These are phyloP conservation scores for Rhododendron vialii DNA, from an alignment of 148 eudicot species.

Conservation along the genomic window DNA sequence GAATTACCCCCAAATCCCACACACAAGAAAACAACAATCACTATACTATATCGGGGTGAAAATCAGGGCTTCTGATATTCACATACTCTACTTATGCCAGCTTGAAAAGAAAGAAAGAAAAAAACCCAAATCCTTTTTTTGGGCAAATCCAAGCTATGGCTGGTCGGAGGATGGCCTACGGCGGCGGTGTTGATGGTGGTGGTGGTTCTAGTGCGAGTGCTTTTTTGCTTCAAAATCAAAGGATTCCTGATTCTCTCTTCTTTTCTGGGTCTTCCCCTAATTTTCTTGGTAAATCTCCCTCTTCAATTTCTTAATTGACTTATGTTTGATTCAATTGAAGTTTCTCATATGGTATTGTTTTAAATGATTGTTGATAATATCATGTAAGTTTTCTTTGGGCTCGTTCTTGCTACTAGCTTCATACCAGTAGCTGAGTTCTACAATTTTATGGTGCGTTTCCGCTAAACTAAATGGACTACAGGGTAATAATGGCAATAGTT, in stretches of 20 bases:
- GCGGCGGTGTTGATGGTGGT: constrained; percentile 19
- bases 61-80: constrained; percentile 5
- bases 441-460: too few species aligned
- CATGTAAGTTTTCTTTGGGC: neutral
- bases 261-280: constrained; percentile 47
- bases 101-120: constrained; percentile 2
- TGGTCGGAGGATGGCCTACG: constrained; percentile 26
- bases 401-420: neutral
- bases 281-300: constrained; percentile 37
- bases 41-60: neutral
- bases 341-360: neutral
- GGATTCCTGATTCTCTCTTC: constrained; percentile 39
- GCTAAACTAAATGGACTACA: too few species aligned
- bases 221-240: constrained; percentile 24
- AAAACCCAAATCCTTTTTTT: neutral
- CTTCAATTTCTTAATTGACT: neutral
- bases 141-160: constrained; percentile 25
- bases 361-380: neutral
- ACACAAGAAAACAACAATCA: neutral
- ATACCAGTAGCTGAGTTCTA: too few species aligned
- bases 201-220: constrained; percentile 13
- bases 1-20: neutral
- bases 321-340: neutral
- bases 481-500: too few species aligned
- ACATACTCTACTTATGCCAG: constrained; percentile 11